These are phyloP conservation scores for Knufia fluminis DNA, from an alignment of 2,329 filamentous ascomycete species.

Conservation along the genomic window DNA sequence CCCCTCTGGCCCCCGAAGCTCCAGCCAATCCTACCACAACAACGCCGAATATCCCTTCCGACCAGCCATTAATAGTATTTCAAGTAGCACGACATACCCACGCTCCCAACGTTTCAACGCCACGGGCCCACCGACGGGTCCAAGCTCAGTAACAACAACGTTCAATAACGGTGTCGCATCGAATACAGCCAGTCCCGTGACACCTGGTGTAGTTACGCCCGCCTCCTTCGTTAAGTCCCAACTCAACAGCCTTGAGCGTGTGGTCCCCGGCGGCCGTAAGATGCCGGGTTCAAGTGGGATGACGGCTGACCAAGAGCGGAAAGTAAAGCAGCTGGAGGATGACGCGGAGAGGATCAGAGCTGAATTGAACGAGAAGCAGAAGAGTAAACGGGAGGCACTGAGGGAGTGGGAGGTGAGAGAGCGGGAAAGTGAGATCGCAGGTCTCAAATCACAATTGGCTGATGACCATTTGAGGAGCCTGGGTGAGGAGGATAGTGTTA, in stretches of 20 bases:
- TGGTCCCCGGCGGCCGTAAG: slow-evolving; percentile 36
- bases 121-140: slow-evolving; percentile 16
- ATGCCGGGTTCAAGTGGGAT: slow-evolving; percentile 26
- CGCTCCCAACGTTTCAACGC: slow-evolving; percentile 33
- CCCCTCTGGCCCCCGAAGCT: slow-evolving; percentile 18
- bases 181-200: slow-evolving; percentile 10
- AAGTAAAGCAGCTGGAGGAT: slow-evolving; percentile 36
- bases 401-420: slow-evolving; percentile 41
- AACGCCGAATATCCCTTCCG: slow-evolving; percentile 28
- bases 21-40: slow-evolving; percentile 19
- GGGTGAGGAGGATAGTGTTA: slow-evolving; percentile 34
- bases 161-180: slow-evolving; percentile 12
- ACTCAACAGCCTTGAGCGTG: slow-evolving; percentile 26
- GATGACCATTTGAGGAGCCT: slow-evolving; percentile 40
- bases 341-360: slow-evolving; percentile 38
- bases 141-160: slow-evolving; percentile 14
- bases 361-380: slow-evolving; percentile 37
- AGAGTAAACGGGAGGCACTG: slow-evolving; percentile 32
- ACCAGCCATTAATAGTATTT: slow-evolving; percentile 32
- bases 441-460: slow-evolving; percentile 39
- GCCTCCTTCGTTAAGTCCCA: slow-evolving; percentile 22
- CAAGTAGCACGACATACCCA: slow-evolving; percentile 29
- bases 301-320: slow-evolving; percentile 34
- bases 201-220: background rate
- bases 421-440: slow-evolving; percentile 38